These are phyloP conservation scores for Penicillium cinerascens DNA, from an alignment of 495 filamentous ascomycete species.

Conservation along the genomic window DNA sequence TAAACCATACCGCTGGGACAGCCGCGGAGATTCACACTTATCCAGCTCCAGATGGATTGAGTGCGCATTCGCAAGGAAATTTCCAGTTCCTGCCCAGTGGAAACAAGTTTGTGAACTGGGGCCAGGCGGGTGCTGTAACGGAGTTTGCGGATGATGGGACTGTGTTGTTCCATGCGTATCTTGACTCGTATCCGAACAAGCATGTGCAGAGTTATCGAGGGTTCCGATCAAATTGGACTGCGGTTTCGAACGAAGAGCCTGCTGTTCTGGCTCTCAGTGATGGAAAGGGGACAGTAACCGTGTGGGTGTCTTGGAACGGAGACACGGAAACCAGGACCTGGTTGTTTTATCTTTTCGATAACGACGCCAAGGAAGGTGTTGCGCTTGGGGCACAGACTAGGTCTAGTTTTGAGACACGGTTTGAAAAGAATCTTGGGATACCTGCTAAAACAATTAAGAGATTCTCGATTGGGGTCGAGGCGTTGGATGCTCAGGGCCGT, in stretches of 20 bases:
- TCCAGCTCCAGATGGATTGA: constrained; percentile 34
- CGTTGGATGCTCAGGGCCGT: background rate
- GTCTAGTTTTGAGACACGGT: background rate
- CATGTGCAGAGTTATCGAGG: constrained; percentile 23
- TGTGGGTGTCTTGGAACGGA: constrained; percentile 40
- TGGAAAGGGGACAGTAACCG: background rate
- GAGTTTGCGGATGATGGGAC: constrained; percentile 43
- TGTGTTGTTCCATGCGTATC: constrained; percentile 33
- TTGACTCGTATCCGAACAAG: constrained; percentile 10
- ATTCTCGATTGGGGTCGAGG: background rate
- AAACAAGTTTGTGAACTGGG: constrained; percentile 51
- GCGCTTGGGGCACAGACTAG: background rate
- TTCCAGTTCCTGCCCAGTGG: constrained; percentile 48
- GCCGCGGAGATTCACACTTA: constrained; percentile 30
- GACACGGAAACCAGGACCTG: constrained; percentile 33
- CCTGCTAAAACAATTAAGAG: background rate
- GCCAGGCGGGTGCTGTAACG: constrained; percentile 43
- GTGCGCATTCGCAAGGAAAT: constrained; percentile 50
- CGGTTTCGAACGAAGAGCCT: constrained; percentile 4
- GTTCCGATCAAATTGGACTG: constrained; percentile 23
- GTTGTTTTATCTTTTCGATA: constrained; percentile 20
- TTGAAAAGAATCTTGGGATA: background rate
- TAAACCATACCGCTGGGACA: constrained; percentile 38
- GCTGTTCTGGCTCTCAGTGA: constrained; percentile 20
- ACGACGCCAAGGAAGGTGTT: background rate